Conservation (phyloP, 2,329 filamentous ascomycete species). For the Graphium sp. region DNA sequence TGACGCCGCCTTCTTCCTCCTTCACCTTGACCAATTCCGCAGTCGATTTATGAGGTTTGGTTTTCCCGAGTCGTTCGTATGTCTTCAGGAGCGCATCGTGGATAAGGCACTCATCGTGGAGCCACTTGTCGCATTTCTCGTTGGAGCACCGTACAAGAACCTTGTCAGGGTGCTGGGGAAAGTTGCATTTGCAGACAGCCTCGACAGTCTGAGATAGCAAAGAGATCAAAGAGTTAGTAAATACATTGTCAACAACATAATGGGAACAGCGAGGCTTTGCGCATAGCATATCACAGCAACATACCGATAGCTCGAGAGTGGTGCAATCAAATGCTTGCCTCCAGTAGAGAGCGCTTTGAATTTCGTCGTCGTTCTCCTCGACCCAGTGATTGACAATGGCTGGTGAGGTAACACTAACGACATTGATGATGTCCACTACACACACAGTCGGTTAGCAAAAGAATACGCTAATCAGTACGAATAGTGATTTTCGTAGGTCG, state of each 20-base stretch:
- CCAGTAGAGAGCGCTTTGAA: constrained; percentile 44
- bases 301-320: constrained; percentile 40
- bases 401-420: constrained; percentile 46
- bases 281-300: constrained; percentile 13
- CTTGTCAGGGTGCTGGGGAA: constrained; percentile 45
- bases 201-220: constrained; percentile 25
- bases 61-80: constrained; percentile 29
- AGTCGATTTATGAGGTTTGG: constrained; percentile 26
- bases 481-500: constrained; percentile 5
- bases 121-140: constrained; percentile 38
- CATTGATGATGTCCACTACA: constrained; percentile 57
- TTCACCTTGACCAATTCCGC: constrained; percentile 20
- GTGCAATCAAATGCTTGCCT: constrained; percentile 43
- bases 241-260: not conserved
- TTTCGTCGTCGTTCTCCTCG: constrained; percentile 49
- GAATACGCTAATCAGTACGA: not conserved
- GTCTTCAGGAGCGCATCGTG: constrained; percentile 33
- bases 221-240: not conserved
- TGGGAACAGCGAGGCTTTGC: not conserved
- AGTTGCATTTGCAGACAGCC: constrained; percentile 38
- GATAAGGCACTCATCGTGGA: constrained; percentile 46
- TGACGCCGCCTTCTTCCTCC: constrained; percentile 9
- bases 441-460: constrained; percentile 10
- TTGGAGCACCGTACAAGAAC: constrained; percentile 40
- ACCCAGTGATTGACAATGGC: constrained; percentile 51